Evolutionary conservation across 169 alveolate species (phyloP).

Genomic region (Perkinsus olseni): DNA sequence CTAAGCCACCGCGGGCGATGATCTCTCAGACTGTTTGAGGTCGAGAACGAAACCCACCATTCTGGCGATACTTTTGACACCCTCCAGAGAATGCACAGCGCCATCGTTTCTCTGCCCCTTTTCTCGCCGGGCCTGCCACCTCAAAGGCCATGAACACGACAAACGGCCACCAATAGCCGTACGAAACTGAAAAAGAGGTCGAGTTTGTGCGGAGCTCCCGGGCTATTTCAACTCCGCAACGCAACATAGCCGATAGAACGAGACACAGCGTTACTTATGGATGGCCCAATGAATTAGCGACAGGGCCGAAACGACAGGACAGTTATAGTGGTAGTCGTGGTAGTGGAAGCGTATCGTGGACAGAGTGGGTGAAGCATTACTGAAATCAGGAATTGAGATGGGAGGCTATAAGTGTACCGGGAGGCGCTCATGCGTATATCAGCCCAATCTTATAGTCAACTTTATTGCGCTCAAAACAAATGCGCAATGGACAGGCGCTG

Average conservation of each 20-base stretch:
- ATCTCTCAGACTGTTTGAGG: not conserved
- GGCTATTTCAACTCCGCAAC: not conserved
- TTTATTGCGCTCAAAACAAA: no score
- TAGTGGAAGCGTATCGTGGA: no score
- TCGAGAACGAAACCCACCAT: not conserved
- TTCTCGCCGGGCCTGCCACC: not conserved
- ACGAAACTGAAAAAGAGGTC: not conserved
- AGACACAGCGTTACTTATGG: not conserved
- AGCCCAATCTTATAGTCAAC: no score
- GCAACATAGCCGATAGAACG: not conserved
- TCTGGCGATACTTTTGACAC: not conserved
- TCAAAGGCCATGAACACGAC: not conserved
- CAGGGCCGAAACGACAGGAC: not conserved
- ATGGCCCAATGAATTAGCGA: not conserved
- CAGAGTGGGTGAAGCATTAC: no score
- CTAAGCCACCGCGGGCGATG: not conserved
- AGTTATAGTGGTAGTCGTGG: not conserved
- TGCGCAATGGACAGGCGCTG: no score
- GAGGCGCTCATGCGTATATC: no score
- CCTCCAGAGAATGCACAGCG: not conserved
- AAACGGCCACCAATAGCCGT: no score
- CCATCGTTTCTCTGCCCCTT: not conserved
- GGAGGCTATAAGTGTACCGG: no score
- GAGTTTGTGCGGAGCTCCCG: not conserved
- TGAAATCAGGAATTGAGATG: no score